Base-by-base conservation (phyloP, 495 filamentous ascomycete genomes). In the Chaetomium cochliodes region DNA sequence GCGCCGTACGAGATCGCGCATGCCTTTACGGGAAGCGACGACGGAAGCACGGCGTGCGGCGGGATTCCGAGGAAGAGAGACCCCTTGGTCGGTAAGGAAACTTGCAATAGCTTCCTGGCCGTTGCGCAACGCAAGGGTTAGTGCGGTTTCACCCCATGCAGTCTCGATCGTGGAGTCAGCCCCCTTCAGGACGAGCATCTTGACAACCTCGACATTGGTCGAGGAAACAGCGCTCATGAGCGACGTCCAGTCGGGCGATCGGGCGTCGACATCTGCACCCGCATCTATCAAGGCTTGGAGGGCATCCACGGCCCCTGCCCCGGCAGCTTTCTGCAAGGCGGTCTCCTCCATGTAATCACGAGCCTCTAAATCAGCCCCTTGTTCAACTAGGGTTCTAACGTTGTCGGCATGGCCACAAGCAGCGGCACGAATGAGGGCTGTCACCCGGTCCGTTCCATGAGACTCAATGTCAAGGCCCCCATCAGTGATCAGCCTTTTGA, bases 141-240 rank as follows among this genome's bases (percentile, higher is more conserved):
- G 18, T 3, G 50, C 50, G 13, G 50, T 22, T 12, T 30, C 50
- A 18, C 50, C 50, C 50, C 50, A 53, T 0, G 13, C 0, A 1
- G 50, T 53, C 50, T 53, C 23, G 2, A 9, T 4, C 6, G 23
- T 5, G 0, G 26, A 0, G 50, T 53, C 50, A 0, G 50, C 50
- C 8, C 50, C 50, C 16, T 25, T 25, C 13, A 5, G 3, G 2
- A 53, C 11, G 0, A 53, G 26, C 23, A 57, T 41, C 4, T 57
- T 23, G 33, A 41, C 54, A 37, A 23, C 13, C 30, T 57, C 33
- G 0, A 41, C 0, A 23, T 57, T 37, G 2, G 2, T 20, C 4
- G 18, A 22, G 44, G n/a, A 18, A 20, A 57, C 54, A 57, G 54
- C 54, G 9, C n/a, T 7, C 30, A 39, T 37, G 54, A 57, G 54